Evolutionary conservation across 257 asterid species (phyloP), one percentile per base, ranked within the genome.

Genomic region (Solanum bulbocastanum): DNA sequence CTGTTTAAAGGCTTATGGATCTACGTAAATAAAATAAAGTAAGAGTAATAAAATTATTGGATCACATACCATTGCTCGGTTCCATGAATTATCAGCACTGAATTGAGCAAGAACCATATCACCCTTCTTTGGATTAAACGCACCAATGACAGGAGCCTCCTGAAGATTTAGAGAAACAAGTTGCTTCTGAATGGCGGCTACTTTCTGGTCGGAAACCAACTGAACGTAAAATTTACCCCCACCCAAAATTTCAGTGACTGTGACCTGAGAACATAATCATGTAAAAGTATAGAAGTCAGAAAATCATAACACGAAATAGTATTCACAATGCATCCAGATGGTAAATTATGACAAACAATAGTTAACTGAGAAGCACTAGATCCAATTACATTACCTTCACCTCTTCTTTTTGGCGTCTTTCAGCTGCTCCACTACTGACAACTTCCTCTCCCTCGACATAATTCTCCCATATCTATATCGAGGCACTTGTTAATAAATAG

Each of bases 161-260:
- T 94, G 98, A 82, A 96, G 94, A 90, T 83, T 93, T 65, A 97
- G 88, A 81, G 98, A 93, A 65, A 98, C 93, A 66, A 97, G 98
- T 90, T 97, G 98, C 89, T 96, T 94, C 91, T 95, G 96, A 85
- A 96, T 92, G 23, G 98, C 89, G 42, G 98, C 92, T 85, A 94
- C 95, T 89, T 96, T 97, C 94, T 95, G 98, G 89, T 97, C 99
- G 42, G 94, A 90, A 69, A 94, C 96, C 1, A 96, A 90, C 90
- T 97, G 99, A 52, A 94, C 92, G 87, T 97, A 97, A 90, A 97
- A 97, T 93, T 92, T 94, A 66, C 99, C 99, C 13, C 99, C 98
- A 85, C 93, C 99, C 92, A 97, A 52, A 87, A 97, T 95, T 90
- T 97, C 99, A 0, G 99, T 96, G 81, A 96, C 98, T 75, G 89